phyloP scores from a whole-genome alignment of 2,329 filamentous ascomycete species.

The Xylaria hypoxylon region DNA sequence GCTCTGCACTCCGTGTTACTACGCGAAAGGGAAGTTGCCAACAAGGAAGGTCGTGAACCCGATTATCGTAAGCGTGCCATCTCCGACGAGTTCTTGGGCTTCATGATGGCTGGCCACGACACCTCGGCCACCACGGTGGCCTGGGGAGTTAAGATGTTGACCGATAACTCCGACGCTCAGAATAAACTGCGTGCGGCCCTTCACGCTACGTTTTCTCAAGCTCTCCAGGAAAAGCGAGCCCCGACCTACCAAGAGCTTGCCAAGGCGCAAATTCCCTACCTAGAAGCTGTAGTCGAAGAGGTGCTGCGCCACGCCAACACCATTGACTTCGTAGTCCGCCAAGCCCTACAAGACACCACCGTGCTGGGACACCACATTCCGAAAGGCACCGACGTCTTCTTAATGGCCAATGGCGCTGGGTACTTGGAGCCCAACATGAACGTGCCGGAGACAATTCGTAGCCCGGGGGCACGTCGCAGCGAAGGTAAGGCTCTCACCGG shows the following conservation, averaged over 20 bases:
- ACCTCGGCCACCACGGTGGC: slow-evolving; percentile 48
- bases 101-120: slow-evolving; percentile 52
- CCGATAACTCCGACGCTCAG: slow-evolving; percentile 46
- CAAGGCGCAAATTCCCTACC: slow-evolving; percentile 45
- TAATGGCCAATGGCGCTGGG: slow-evolving; percentile 39
- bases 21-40: slow-evolving; percentile 49
- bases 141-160: slow-evolving; percentile 50
- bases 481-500: slow-evolving; percentile 25
- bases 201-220: slow-evolving; percentile 31
- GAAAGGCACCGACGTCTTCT: slow-evolving; percentile 45
- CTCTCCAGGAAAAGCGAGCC: slow-evolving; percentile 38
- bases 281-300: slow-evolving; percentile 52
- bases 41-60: slow-evolving; percentile 46
- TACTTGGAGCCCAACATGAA: slow-evolving; percentile 36
- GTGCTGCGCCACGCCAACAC: slow-evolving; percentile 46
- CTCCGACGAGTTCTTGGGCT: slow-evolving; percentile 49
- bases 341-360: slow-evolving; percentile 45
- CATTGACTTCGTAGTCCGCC: slow-evolving; percentile 43
- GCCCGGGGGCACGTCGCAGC: slow-evolving; percentile 19
- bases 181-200: slow-evolving; percentile 45
- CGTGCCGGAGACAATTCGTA: slow-evolving; percentile 30
- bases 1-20: slow-evolving; percentile 52
- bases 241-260: slow-evolving; percentile 46
- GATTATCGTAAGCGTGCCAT: slow-evolving; percentile 43
- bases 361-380: slow-evolving; percentile 48